phyloP scores from a whole-genome alignment of 2,329 filamentous ascomycete species.

The Xylaria sp. region DNA sequence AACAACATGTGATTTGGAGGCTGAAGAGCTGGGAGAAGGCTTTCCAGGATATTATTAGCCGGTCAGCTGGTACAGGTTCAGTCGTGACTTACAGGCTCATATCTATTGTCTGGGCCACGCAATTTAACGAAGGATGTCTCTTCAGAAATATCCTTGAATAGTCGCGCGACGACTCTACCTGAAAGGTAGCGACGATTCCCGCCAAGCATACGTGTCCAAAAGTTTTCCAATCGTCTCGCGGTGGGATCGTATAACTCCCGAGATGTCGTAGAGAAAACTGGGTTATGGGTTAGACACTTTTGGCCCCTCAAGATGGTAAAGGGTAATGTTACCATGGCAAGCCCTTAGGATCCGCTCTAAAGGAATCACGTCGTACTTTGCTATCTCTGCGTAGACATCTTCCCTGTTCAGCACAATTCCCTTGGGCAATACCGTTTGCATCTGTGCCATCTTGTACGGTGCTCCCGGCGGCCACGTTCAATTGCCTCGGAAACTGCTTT shows the following conservation, averaged over 20 bases:
- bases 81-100: slow-evolving; percentile 60
- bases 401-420: slow-evolving; percentile 67
- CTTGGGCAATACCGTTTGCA: slow-evolving; percentile 62
- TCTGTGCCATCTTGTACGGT: slow-evolving; percentile 46
- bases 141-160: slow-evolving; percentile 68
- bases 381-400: slow-evolving; percentile 65
- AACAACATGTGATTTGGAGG: slow-evolving; percentile 31
- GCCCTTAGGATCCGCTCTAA: slow-evolving; percentile 65
- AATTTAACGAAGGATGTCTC: slow-evolving; percentile 68
- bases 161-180: slow-evolving; percentile 63
- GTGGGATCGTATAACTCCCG: slow-evolving; percentile 70
- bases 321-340: slow-evolving; percentile 64
- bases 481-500: slow-evolving; percentile 24
- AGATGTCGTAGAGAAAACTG: slow-evolving; percentile 71
- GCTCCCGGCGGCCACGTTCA: slow-evolving; percentile 38
- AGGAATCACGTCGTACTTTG: slow-evolving; percentile 61
- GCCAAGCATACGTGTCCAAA: slow-evolving; percentile 75
- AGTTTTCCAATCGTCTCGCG: slow-evolving; percentile 70
- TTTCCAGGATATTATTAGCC: slow-evolving; percentile 39
- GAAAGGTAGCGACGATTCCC: slow-evolving; percentile 66
- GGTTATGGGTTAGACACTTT: slow-evolving; percentile 37
- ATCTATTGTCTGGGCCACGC: slow-evolving; percentile 63
- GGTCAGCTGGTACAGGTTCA: neutral
- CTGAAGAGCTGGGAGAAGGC: slow-evolving; percentile 42
- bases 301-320: neutral